Conservation (phyloP, 2,329 filamentous ascomycete genomes). For the Trichophyton verrucosum region DNA sequence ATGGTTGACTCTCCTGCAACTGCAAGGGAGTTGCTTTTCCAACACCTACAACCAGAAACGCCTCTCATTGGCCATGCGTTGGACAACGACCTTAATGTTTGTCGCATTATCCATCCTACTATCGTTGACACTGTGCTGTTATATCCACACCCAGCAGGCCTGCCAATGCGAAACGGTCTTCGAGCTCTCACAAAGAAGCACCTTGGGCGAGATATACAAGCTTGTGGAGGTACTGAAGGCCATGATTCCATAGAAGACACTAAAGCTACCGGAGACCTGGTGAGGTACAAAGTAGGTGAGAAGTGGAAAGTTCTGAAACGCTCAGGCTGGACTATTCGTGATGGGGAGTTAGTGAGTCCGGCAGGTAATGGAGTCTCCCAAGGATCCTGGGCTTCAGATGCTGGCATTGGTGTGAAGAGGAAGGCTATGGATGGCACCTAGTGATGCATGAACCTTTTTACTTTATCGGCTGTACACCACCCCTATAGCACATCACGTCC, state of each 20-base stretch:
- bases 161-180: constrained; percentile 69
- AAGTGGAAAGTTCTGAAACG: constrained; percentile 56
- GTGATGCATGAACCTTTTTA: neutral
- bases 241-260: constrained; percentile 94
- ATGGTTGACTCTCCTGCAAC: constrained; percentile 63
- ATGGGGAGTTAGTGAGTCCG: constrained; percentile 29
- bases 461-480: neutral
- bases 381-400: too few relatives aligned
- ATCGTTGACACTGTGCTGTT: constrained; percentile 78
- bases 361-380: neutral
- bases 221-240: constrained; percentile 47
- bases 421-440: neutral
- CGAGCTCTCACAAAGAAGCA: constrained; percentile 58
- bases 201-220: constrained; percentile 67
- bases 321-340: constrained; percentile 53
- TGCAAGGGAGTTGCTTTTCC: constrained; percentile 67
- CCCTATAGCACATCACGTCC: neutral
- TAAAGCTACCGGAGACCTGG: constrained; percentile 73
- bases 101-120: constrained; percentile 70
- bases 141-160: constrained; percentile 62
- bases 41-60: constrained; percentile 60
- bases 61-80: constrained; percentile 85
- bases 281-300: constrained; percentile 56
- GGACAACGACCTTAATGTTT: constrained; percentile 85
- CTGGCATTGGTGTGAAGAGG: neutral